Evolutionary conservation across 768 basidiomycete genomes (phyloP), one percentile per base, ranked within the genome.

Genomic region (Chiua virens): DNA sequence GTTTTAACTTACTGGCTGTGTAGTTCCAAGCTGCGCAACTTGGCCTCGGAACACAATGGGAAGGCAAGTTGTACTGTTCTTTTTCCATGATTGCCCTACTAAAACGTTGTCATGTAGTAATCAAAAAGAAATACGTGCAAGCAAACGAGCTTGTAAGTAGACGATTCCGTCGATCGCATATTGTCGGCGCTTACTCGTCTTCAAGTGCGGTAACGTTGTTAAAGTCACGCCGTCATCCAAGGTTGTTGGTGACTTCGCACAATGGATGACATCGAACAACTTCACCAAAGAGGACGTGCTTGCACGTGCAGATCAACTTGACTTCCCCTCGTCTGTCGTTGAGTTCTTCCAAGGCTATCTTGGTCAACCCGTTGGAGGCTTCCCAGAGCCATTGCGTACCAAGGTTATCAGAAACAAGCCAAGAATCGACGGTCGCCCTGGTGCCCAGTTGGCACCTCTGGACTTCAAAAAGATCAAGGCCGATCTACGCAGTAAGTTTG

Each of bases 261-360:
- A 99, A 73, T 97, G 89, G 88, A 95, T 98, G 93, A 95, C 93
- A 32, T 90, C 91, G 58, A 98, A 98, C 78, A 83, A 85, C 55
- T 77, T 98, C 52, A 80, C 85, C 47, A 92, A 93, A 72, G 73
- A 86, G 59, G 87, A 98, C 51, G 94, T 99, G 27, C 67, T 95
- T 50, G 80, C 84, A 9, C 84, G 87, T 45, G 97, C 96, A 38
- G 89, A 90, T 38, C 81, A 83, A 51, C 85, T 99, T 53, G 97
- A 99, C 72, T 98, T 99, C 86, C 97, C 97, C 9, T 94, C 92
- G 11, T 94, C 90, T 30, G 92, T 93, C 42, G 91, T 93, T 37
- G 96, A 98, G 64, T 99, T 97, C 80, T 98, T 98, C 92, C 95
- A 98, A 69, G 97, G 97, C 17, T 96, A 94, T 73, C 89, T 99